These are phyloP conservation scores for Chlorokybus atmophyticus DNA, from an alignment of 139 green algal genomes.

Conservation along the genomic window DNA sequence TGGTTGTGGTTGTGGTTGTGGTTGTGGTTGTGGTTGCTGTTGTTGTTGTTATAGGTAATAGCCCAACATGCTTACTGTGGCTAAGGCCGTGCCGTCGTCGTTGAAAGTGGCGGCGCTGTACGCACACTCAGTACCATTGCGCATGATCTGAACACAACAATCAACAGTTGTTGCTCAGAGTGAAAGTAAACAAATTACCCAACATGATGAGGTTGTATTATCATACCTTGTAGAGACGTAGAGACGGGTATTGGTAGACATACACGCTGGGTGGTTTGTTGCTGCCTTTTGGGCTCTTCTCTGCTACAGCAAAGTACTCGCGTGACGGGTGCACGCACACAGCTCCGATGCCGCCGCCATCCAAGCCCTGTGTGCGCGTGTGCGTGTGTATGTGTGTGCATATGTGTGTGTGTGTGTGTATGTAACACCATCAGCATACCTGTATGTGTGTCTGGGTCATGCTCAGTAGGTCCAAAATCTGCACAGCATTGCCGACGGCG, in stretches of 20 bases:
- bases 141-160: conserved; percentile 26
- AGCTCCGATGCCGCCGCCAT: conserved; percentile 10
- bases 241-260: conserved; percentile 48
- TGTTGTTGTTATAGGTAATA: too few species aligned
- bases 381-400: too few species aligned
- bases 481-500: conserved; percentile 28
- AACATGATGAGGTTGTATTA: not conserved
- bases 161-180: not conserved
- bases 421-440: too few species aligned
- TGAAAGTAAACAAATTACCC: not conserved
- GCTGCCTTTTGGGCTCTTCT: too few species aligned
- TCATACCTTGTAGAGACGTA: conserved; percentile 21
- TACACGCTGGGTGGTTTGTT: conserved; percentile 42
- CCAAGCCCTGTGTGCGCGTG: conserved; percentile 2
- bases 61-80: conserved; percentile 19
- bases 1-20: too few species aligned
- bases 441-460: conserved; percentile 16
- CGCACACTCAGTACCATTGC: conserved; percentile 43
- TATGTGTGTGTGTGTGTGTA: too few species aligned
- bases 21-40: too few species aligned
- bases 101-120: conserved; percentile 52
- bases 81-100: conserved; percentile 43
- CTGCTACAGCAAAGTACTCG: conserved; percentile 49
- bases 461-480: conserved; percentile 37
- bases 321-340: conserved; percentile 49